phyloP scores from a whole-genome alignment of 805 yeast species.

The Kazachstania bromeliacearum region DNA sequence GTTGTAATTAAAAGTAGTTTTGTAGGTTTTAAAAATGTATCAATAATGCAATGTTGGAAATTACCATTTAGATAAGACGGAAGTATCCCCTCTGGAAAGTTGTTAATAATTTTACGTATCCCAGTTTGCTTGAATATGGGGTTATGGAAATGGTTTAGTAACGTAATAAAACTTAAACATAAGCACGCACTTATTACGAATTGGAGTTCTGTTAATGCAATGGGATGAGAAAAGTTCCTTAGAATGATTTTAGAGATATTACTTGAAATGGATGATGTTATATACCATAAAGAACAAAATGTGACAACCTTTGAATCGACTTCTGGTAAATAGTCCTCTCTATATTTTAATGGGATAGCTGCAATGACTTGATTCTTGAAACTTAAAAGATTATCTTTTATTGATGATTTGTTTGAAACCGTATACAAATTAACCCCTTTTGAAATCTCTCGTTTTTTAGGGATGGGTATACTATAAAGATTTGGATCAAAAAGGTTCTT shows the following conservation, averaged over 20 bases:
- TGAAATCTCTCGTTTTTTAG: constrained; percentile 1
- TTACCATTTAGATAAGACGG: constrained; percentile 28
- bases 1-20: constrained; percentile 49
- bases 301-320: constrained; percentile 36
- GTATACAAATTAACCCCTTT: too few species aligned
- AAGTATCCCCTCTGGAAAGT: constrained; percentile 29
- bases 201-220: constrained; percentile 84
- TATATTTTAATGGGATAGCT: background rate
- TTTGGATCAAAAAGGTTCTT: constrained; percentile 19
- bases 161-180: constrained; percentile 39
- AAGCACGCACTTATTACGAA: constrained; percentile 61
- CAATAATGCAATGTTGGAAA: constrained; percentile 22
- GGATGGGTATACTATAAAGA: constrained; percentile 11
- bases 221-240: constrained; percentile 62
- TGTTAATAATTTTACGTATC: constrained; percentile 10
- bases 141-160: constrained; percentile 38
- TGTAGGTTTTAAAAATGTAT: constrained; percentile 47
- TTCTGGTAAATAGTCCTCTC: constrained; percentile 21
- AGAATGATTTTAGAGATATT: constrained; percentile 75
- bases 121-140: constrained; percentile 22
- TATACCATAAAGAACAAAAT: constrained; percentile 72
- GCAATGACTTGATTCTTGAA: background rate
- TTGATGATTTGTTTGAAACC: too few species aligned
- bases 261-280: constrained; percentile 68
- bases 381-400: too few species aligned